These are phyloP conservation scores for Mycena filopes DNA, from an alignment of 768 basidiomycete genomes.

Conservation along the genomic window DNA sequence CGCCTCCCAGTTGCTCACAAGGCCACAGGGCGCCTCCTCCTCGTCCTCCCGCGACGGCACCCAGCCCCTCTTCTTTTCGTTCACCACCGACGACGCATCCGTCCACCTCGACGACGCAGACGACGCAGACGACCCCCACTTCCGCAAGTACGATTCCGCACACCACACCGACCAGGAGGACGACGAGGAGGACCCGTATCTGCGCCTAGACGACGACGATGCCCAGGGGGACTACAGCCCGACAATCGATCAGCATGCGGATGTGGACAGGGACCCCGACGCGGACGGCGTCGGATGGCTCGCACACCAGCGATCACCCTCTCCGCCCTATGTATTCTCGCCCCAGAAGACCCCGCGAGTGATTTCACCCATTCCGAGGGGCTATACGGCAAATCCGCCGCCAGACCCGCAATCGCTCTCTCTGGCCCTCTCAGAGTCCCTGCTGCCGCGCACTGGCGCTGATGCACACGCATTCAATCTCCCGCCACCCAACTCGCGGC, in stretches of 20 bases:
- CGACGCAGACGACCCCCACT: constrained; percentile 75
- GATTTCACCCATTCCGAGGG: constrained; percentile 49
- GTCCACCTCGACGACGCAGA: constrained; percentile 72
- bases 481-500: constrained; percentile 67
- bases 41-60: constrained; percentile 14
- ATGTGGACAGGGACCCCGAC: constrained; percentile 42
- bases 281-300: constrained; percentile 68
- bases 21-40: constrained; percentile 13
- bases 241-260: constrained; percentile 23
- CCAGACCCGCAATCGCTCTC: constrained; percentile 65
- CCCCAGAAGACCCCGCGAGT: constrained; percentile 46
- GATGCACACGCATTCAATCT: constrained; percentile 66
- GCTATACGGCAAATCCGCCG: constrained; percentile 51
- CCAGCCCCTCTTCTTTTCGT: constrained; percentile 90
- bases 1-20: constrained; percentile 18
- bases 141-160: constrained; percentile 53
- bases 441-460: constrained; percentile 64
- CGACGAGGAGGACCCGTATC: constrained; percentile 82
- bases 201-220: constrained; percentile 78
- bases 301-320: constrained; percentile 78
- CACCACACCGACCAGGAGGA: constrained; percentile 55
- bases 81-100: constrained; percentile 79
- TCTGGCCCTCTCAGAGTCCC: constrained; percentile 71
- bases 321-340: constrained; percentile 51
- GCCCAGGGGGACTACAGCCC: constrained; percentile 45